Base-by-base conservation (phyloP, 2,329 filamentous ascomycete species). In the Calcarisporium arbuscula region DNA sequence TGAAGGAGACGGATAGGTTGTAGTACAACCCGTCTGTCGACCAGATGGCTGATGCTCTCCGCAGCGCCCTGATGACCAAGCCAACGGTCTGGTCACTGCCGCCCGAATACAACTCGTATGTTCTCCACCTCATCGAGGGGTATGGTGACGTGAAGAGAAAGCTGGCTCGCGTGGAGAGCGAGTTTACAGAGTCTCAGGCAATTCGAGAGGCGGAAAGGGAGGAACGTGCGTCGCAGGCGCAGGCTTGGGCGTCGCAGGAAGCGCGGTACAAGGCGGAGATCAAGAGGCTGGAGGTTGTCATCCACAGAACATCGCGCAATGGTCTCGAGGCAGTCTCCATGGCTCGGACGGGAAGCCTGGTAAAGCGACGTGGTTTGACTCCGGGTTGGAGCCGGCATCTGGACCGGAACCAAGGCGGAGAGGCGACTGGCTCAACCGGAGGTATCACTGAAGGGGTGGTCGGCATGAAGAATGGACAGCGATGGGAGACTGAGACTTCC, bases 271-370 rank as follows among this genome's bases (percentile, higher is more conserved):
- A 50, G 34, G 49, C 51, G 9, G 50, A 61, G 26, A 48, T 54
- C 18, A 54, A 51, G 31, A 52, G 54, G 9, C 52, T 59, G 4
- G 52, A 59, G 40, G 38, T 56, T 23, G 40, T 55, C 14, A 52
- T 54, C 20, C 51, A 53, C 20, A 32, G 17, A 54, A 66, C 46
- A 54, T 70, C 48, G 54, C 60, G 43, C 42, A 54, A 60, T 18
- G 64, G 65, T 4, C 50, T 70, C 20, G 64, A 62, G 36, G 60
- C 61, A n/a, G 67, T 70, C 3, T 51, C 60, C 1, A 39, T 70
- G 17, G 64, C 63, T 10, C 57, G 66, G 28, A 56, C 60, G 5
- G 56, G 56, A 11, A 69, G 64, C 27, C 43, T 69, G 11, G 36
- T 53, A n/a, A 45, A 45, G 19, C 29, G 22, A 25, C 17, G 34